Evolutionary conservation across 2,329 filamentous ascomycete species (phyloP).

Genomic region (Sarocladium brachiariae): DNA sequence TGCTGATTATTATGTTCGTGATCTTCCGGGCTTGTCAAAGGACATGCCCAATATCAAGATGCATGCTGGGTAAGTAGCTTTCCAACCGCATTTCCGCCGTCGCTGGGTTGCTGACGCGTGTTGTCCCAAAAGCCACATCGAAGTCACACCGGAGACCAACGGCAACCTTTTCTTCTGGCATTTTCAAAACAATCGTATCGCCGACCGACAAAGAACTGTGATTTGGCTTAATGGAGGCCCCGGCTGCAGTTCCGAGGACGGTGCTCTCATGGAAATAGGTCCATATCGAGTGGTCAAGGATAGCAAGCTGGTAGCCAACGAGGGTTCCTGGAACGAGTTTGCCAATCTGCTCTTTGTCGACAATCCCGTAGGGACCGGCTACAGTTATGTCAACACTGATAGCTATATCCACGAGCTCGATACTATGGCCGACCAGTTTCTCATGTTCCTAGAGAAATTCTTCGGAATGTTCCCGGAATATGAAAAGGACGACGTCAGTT

Average conservation of each 20-base stretch:
- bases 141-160: slow-evolving; percentile 76
- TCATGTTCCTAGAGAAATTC: slow-evolving; percentile 86
- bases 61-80: slow-evolving; percentile 79
- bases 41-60: slow-evolving; percentile 75
- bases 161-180: slow-evolving; percentile 99
- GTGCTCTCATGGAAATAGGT: slow-evolving; percentile 90
- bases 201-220: slow-evolving; percentile 81
- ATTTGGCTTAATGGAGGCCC: slow-evolving; percentile 97
- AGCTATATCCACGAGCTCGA: slow-evolving; percentile 78
- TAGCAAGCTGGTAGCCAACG: slow-evolving; percentile 67
- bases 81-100: slow-evolving; percentile 12
- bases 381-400: slow-evolving; percentile 89
- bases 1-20: slow-evolving; percentile 84
- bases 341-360: slow-evolving; percentile 96
- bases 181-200: slow-evolving; percentile 91
- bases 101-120: slow-evolving; percentile 18
- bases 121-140: slow-evolving; percentile 64
- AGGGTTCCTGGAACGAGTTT: slow-evolving; percentile 98
- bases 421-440: slow-evolving; percentile 83
- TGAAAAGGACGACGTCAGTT: slow-evolving; percentile 79
- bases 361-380: slow-evolving; percentile 93
- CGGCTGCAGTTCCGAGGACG: slow-evolving; percentile 95
- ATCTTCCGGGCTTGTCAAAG: slow-evolving; percentile 75
- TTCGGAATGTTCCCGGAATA: slow-evolving; percentile 89
- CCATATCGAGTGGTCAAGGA: slow-evolving; percentile 81